Evolutionary conservation across 257 asterid genomes (phyloP).

Genomic region (Fraxinus quadrangulata): DNA sequence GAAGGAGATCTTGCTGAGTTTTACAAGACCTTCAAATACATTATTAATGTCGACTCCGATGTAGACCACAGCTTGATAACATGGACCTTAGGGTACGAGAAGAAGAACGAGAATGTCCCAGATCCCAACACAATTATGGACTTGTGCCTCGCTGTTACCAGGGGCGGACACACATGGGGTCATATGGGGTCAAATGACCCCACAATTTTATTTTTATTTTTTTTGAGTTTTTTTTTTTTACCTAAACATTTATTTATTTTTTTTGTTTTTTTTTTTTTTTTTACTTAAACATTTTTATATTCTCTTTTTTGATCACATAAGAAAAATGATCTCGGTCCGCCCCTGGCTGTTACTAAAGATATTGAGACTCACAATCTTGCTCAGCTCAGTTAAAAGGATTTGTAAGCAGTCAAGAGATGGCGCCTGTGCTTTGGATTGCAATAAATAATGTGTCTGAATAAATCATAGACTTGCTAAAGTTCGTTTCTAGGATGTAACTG

Average conservation of each 20-base stretch:
- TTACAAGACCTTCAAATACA: conserved; percentile 21
- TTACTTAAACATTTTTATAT: too few relatives aligned
- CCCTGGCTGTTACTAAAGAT: too few relatives aligned
- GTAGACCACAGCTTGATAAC: conserved; percentile 28
- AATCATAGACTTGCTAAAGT: neutral
- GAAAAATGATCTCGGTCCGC: too few relatives aligned
- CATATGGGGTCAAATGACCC: too few relatives aligned
- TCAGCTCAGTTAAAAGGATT: neutral
- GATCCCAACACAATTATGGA: conserved; percentile 24
- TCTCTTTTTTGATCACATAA: too few relatives aligned
- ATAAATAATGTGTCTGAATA: neutral
- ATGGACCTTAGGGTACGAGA: conserved; percentile 33
- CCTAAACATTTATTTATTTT: too few relatives aligned
- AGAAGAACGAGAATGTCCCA: conserved; percentile 22
- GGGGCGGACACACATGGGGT: too few relatives aligned
- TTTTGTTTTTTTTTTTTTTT: too few relatives aligned
- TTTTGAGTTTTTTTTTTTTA: too few relatives aligned
- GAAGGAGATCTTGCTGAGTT: conserved; percentile 26
- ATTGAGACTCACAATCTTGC: conserved; percentile 21
- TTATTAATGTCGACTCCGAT: neutral
- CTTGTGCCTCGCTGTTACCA: neutral
- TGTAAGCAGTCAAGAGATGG: neutral
- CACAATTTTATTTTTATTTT: too few relatives aligned
- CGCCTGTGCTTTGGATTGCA: neutral
- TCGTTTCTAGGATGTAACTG: neutral